Conservation (phyloP, 1,284 basidiomycete genomes). For the Phylloporus sp. region DNA sequence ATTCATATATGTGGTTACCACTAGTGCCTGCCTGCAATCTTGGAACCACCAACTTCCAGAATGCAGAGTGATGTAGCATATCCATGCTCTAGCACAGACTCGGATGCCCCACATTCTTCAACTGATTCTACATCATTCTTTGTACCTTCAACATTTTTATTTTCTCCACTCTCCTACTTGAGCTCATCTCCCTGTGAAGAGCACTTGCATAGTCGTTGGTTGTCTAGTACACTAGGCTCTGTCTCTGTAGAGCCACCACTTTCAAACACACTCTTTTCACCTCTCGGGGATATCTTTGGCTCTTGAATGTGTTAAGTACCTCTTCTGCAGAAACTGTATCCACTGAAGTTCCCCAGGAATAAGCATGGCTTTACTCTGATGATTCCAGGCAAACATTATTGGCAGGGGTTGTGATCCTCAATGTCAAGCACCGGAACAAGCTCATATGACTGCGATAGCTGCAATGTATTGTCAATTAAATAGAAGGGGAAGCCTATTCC, state of each 20-base stretch:
- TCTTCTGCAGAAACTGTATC: slow-evolving; percentile 4
- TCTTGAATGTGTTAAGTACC: slow-evolving; percentile 18
- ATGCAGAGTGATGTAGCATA: slow-evolving; percentile 15
- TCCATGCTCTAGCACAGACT: slow-evolving; percentile 33
- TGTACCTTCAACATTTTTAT: slow-evolving; percentile 12
- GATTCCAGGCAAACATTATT: slow-evolving; percentile 21
- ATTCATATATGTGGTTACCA: neutral
- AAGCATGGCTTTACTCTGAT: slow-evolving; percentile 10
- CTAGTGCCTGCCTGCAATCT: neutral
- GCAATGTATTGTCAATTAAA: slow-evolving; percentile 43
- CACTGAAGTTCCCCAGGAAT: slow-evolving; percentile 7
- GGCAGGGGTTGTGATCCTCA: slow-evolving; percentile 29
- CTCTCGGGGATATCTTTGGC: slow-evolving; percentile 27
- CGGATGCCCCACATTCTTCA: slow-evolving; percentile 34
- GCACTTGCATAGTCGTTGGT: slow-evolving; percentile 67
- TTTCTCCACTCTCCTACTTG: slow-evolving; percentile 14
- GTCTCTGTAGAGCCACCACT: slow-evolving; percentile 25
- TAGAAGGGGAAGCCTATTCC: slow-evolving; percentile 66
- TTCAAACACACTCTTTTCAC: slow-evolving; percentile 22
- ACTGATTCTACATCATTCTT: slow-evolving; percentile 28
- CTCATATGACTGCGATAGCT: slow-evolving; percentile 33
- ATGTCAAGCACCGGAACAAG: slow-evolving; percentile 40
- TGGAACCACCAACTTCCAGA: slow-evolving; percentile 8
- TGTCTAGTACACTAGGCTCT: slow-evolving; percentile 56
- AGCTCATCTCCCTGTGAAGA: slow-evolving; percentile 18